Evolutionary conservation across 257 asterid species (phyloP), one percentile per base, ranked within the genome.

Genomic region (Penstemon barbatus): DNA sequence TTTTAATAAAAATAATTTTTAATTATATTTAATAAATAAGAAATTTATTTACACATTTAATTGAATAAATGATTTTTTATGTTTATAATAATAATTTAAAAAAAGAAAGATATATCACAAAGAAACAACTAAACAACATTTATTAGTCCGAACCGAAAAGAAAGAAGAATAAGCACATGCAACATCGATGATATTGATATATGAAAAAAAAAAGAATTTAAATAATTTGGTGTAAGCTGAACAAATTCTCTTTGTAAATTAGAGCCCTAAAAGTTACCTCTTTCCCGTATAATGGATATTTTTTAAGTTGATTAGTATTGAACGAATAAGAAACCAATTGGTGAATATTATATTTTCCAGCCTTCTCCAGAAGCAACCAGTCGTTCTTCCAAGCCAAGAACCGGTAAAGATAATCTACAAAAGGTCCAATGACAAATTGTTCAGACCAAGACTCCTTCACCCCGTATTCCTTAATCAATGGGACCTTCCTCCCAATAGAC

Each of bases 381-480:
- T 53, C 39, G 49, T 53, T 66, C 9, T 66, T 25, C 71, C 71
- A 66, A 1, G 9, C 38, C 6, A 18, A 7, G n/a, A 50, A 41
- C 5, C 62, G 41, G 13, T 33, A 9, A 5, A 66, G 18, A 15
- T 15, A 15, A 15, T 15, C 15, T 8, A 25, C 3, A 8, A 18
- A 13, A 12, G 71, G 71, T 4, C 71, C 63, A 15, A 54, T 8
- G 8, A 36, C 50, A 18, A 13, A 18, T 66, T 37, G 53, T 66
- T 8, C 8, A 42, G 10, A n/a, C 70, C 70, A 65, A 10, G 70
- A 65, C 4, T 65, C 50, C 13, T 65, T 15, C 3, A 25, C 8
- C 0, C 63, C 63, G 11, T 66, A 66, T 44, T 66, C 71, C 15
- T 66, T 66, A 63, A 53, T 66, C 19, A 15, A 15, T 15, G 18